Base-by-base conservation (phyloP, 768 basidiomycete species). In the Boletus pseudo-olivaceus region DNA sequence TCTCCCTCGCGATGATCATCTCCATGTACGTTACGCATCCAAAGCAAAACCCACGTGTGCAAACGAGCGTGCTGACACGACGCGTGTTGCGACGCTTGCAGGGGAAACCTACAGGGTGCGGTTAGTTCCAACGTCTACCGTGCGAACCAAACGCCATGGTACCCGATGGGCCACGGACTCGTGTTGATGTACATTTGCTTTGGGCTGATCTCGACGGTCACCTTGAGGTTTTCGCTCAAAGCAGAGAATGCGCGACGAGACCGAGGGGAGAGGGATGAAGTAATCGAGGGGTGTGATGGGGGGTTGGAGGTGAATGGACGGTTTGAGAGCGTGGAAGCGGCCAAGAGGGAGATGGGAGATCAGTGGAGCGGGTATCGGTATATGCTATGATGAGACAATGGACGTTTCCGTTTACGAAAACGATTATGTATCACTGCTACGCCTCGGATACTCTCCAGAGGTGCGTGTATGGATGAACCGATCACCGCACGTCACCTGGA, bases 61-160 rank as follows among this genome's bases (percentile, higher is more conserved):
- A 11, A 33, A 39, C 38, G 26, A 27, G 44, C 19, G 19, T 11
- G 11, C 44, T 45, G 12, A 45, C 29, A 19, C 4, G 44, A 14
- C 12, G 2, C 5, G 14, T 12, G 29, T 32, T 30, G 23, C 23
- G 23, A 23, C 23, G 23, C 23, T 30, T 45, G 19, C 2, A 86
- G 84, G 58, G 87, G 86, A 8, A 88, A 88, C 65, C 72, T 88
- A 47, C 87, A 88, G 62, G 87, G 87, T 19, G 86, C 84, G n/a
- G 82, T 90, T 39, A 83, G 82, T 63, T 87, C 85, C 17, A 88
- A 89, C 61, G 80, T 90, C 77, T 90, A 90, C 63, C 86, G 87
- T 32, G 79, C 78, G 4, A 68, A 66, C 44, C 84, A 89, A 64
- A 73, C 73, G 56, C 88, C 88, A 10, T 85, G 85, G 82, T 91